A percentile compares a stretch with the other conserved stretches of the same genome.
Conservation (phyloP, 371 early-diverging fungal genomes). For the Lichtheimia corymbifera region DNA sequence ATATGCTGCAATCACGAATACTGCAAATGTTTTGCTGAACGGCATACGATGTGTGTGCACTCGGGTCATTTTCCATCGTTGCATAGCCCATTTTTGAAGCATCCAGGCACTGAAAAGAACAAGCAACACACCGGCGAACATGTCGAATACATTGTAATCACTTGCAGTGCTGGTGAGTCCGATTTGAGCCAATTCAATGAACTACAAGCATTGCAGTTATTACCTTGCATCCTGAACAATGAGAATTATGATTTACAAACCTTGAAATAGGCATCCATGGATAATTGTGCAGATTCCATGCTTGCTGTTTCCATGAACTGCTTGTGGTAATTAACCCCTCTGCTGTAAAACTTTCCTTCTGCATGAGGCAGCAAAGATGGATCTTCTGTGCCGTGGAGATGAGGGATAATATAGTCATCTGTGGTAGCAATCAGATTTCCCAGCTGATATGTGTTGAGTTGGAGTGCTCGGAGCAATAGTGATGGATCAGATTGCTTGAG, state of each 20-base stretch:
- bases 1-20: conserved; percentile 41
- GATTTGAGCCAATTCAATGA: conserved; percentile 45
- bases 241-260: conserved; percentile 15
- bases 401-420: conserved; percentile 15
- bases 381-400: conserved; percentile 8
- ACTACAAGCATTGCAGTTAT: conserved; percentile 22
- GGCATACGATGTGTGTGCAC: conserved; percentile 9
- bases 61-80: neutral
- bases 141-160: conserved; percentile 52
- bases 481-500: neutral
- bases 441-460: conserved; percentile 66
- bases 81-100: conserved; percentile 1
- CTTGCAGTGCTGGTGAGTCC: conserved; percentile 54
- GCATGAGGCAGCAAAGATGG: neutral
- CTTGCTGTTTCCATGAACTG: conserved; percentile 3
- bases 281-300: conserved; percentile 5
- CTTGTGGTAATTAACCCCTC: conserved; percentile 20
- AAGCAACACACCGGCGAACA: conserved; percentile 47
- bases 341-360: conserved; percentile 1
- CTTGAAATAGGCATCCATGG: conserved; percentile 34
- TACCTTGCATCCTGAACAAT: no score
- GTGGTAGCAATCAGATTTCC: conserved; percentile 25
- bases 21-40: conserved; percentile 22
- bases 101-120: conserved; percentile 15
- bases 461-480: conserved; percentile 40